phyloP scores from a whole-genome alignment of 2,329 filamentous ascomycete species.

The Cercospora sp. region DNA sequence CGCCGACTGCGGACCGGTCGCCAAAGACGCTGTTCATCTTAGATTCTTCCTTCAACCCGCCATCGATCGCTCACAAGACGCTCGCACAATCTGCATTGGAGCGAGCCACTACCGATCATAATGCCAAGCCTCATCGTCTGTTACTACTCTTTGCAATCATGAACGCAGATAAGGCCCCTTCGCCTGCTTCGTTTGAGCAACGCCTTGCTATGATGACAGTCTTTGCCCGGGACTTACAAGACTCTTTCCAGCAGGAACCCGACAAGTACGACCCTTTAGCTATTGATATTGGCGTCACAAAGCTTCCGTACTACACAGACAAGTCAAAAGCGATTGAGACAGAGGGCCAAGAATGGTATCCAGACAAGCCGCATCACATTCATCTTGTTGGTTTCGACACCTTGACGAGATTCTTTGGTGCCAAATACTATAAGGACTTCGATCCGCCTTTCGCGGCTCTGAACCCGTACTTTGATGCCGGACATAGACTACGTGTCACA shows the following conservation, averaged over 20 bases:
- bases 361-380: constrained; percentile 53
- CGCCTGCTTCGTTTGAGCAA: constrained; percentile 67
- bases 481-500: constrained; percentile 64
- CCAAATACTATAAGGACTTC: constrained; percentile 68
- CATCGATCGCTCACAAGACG: constrained; percentile 59
- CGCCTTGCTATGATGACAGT: constrained; percentile 70
- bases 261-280: constrained; percentile 41
- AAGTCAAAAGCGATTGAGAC: constrained; percentile 63
- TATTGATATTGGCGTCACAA: constrained; percentile 70
- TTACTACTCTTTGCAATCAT: constrained; percentile 63
- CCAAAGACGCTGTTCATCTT: constrained; percentile 59
- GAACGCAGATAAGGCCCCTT: constrained; percentile 66
- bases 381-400: constrained; percentile 78
- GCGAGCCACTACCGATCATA: constrained; percentile 35
- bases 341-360: constrained; percentile 39
- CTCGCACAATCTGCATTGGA: constrained; percentile 57
- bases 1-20: constrained; percentile 22
- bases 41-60: constrained; percentile 68
- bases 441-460: constrained; percentile 56
- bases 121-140: constrained; percentile 48
- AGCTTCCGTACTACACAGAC: constrained; percentile 70
- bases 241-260: constrained; percentile 21
- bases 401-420: constrained; percentile 69
- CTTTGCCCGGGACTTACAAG: constrained; percentile 60
- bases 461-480: constrained; percentile 61